Evolutionary conservation across 164 flowering plant genomes (phyloP).

Genomic region (Brasenia schreberi): DNA sequence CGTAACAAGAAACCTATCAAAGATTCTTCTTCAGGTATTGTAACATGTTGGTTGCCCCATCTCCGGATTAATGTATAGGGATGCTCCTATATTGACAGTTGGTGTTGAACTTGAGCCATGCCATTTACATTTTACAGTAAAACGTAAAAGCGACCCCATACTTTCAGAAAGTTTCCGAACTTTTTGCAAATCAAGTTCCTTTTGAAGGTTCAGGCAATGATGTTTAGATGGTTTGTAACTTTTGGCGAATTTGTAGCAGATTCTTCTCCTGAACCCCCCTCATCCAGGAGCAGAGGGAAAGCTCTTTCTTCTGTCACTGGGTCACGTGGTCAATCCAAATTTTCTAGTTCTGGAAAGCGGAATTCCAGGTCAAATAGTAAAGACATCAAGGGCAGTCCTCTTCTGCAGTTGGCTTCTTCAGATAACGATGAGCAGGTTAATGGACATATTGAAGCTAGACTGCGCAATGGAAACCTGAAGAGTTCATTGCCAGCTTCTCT

Average conservation of each 20-base stretch:
- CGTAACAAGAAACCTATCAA: slow-evolving; percentile 15
- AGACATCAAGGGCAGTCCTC: neutral
- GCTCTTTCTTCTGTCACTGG: neutral
- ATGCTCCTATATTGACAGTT: neutral
- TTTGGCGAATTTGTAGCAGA: neutral
- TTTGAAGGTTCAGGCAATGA: neutral
- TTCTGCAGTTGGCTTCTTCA: neutral
- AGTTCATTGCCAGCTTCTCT: neutral
- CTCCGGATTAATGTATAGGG: neutral
- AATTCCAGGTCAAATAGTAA: neutral
- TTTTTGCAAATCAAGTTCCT: neutral
- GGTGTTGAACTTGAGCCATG: neutral
- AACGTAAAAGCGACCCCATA: neutral
- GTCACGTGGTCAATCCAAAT: neutral
- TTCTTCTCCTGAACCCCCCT: slow-evolving; percentile 4
- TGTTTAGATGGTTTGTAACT: neutral
- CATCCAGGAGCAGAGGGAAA: neutral
- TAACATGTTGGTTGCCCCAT: slow-evolving; percentile 6
- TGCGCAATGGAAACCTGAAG: neutral
- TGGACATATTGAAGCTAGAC: neutral
- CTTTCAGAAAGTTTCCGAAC: neutral
- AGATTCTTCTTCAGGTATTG: slow-evolving; percentile 17
- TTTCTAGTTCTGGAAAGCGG: neutral
- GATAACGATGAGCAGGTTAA: neutral
- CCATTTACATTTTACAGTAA: neutral